Conservation (phyloP, 768 basidiomycete genomes). For the Aureoboletus auriporus region DNA sequence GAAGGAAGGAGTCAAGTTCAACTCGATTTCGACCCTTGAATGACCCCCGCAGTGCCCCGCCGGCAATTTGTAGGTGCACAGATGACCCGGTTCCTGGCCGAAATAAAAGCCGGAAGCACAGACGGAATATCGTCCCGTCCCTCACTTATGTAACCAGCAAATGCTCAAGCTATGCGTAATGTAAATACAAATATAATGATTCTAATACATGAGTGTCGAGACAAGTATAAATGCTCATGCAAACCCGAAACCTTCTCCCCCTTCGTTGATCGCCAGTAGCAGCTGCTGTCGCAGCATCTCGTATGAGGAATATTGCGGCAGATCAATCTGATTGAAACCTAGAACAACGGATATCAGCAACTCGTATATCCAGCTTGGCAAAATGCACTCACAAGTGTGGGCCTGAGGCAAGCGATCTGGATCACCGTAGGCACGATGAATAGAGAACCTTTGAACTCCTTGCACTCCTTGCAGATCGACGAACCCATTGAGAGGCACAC, state of each 20-base stretch:
- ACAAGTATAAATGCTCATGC: constrained; percentile 32
- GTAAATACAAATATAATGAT: constrained; percentile 34
- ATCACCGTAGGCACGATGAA: constrained; percentile 89
- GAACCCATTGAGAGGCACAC: constrained; percentile 93
- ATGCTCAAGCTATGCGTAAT: constrained; percentile 13
- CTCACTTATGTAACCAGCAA: too few species aligned
- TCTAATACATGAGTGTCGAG: constrained; percentile 22
- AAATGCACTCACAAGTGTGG: constrained; percentile 68
- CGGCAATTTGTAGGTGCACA: too few species aligned
- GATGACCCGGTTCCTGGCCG: too few species aligned
- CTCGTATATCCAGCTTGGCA: not conserved
- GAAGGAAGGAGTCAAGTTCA: not conserved
- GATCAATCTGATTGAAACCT: constrained; percentile 94
- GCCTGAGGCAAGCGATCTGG: constrained; percentile 83
- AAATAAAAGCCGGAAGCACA: too few species aligned
- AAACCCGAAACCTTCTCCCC: constrained; percentile 94
- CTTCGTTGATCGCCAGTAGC: constrained; percentile 90
- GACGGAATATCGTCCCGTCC: too few species aligned
- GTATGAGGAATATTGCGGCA: constrained; percentile 93
- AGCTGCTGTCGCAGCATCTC: constrained; percentile 93
- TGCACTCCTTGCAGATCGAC: constrained; percentile 93
- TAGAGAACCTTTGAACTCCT: constrained; percentile 92
- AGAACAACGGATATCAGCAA: constrained; percentile 13
- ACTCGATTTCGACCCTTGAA: constrained; percentile 1
- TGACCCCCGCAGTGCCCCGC: not conserved